A percentile compares a stretch with the other conserved stretches of the same genome.
These are phyloP conservation scores for Nakataea oryzae DNA, from an alignment of 2,329 filamentous ascomycete genomes.

Conservation along the genomic window DNA sequence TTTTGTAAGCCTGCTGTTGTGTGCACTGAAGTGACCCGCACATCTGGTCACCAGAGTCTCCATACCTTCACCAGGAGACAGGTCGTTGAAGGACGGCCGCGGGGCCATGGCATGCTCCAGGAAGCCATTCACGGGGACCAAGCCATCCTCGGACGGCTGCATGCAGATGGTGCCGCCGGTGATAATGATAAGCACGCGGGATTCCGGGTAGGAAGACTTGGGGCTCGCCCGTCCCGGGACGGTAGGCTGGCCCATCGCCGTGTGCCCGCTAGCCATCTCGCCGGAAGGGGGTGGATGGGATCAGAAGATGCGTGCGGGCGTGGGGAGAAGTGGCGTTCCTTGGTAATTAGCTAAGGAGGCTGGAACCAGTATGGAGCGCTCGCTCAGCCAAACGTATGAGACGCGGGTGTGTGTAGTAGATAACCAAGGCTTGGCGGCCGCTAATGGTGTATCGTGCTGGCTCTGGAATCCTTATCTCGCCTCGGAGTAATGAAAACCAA, in stretches of 20 bases:
- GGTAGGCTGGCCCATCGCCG: constrained; percentile 1
- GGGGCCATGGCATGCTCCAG: constrained; percentile 73
- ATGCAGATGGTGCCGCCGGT: constrained; percentile 89
- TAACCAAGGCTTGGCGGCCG: background rate
- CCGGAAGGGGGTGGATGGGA: background rate
- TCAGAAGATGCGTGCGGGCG: background rate
- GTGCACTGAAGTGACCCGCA: background rate
- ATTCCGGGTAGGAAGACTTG: constrained; percentile 48
- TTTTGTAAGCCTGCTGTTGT: background rate
- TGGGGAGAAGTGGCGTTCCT: background rate
- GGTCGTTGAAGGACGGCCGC: constrained; percentile 77
- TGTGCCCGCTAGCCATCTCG: background rate
- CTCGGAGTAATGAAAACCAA: background rate
- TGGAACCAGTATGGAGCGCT: background rate
- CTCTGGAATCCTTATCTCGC: background rate
- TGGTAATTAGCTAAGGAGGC: background rate
- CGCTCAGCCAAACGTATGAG: background rate
- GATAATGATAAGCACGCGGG: constrained; percentile 79
- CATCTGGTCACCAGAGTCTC: background rate
- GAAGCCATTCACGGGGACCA: constrained; percentile 73
- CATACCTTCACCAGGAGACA: constrained; percentile 22
- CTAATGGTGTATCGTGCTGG: background rate
- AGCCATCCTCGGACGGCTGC: constrained; percentile 68
- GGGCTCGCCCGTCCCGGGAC: background rate
- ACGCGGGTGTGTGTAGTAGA: background rate